phyloP scores from a whole-genome alignment of 1,284 basidiomycete genomes.

The Papiliotrema terrestris region DNA sequence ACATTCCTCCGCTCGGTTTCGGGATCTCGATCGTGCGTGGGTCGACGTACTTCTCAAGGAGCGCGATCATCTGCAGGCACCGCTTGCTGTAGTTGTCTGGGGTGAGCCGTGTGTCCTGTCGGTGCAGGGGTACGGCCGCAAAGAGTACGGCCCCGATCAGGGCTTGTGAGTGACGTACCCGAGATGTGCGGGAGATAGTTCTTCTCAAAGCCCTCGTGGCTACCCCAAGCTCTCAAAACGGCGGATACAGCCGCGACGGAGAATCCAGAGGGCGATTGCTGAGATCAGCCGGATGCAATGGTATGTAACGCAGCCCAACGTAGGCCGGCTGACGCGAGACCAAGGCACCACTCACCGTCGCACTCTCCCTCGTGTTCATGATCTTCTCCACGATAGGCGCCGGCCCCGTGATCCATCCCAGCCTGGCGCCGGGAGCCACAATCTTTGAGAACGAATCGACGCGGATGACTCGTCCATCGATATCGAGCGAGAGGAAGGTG shows the following conservation, averaged over 20 bases:
- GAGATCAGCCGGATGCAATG: neutral
- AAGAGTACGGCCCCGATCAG: too few species aligned
- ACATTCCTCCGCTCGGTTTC: slow-evolving; percentile 35
- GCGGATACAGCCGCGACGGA: slow-evolving; percentile 34
- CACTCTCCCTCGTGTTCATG: slow-evolving; percentile 34
- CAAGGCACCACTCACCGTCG: slow-evolving; percentile 18
- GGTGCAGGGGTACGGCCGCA: too few species aligned
- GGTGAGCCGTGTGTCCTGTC: neutral
- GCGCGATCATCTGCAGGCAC: slow-evolving; percentile 23
- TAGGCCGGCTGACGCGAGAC: neutral
- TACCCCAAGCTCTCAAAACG: slow-evolving; percentile 36
- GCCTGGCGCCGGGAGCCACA: slow-evolving; percentile 67
- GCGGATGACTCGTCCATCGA: slow-evolving; percentile 72
- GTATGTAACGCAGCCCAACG: too few species aligned
- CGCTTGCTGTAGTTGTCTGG: slow-evolving; percentile 31
- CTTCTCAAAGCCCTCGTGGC: slow-evolving; percentile 39
- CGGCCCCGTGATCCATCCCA: slow-evolving; percentile 65
- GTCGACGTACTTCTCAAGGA: slow-evolving; percentile 31
- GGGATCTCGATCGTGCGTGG: slow-evolving; percentile 21
- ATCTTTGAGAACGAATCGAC: slow-evolving; percentile 79
- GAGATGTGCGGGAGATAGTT: slow-evolving; percentile 39
- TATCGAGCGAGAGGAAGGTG: slow-evolving; percentile 55
- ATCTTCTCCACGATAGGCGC: slow-evolving; percentile 28
- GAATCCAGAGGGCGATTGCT: slow-evolving; percentile 40
- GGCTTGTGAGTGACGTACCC: neutral